phyloP scores from a whole-genome alignment of 192 early-diverging fungal genomes.

The Chytriomyces hyalinus region DNA sequence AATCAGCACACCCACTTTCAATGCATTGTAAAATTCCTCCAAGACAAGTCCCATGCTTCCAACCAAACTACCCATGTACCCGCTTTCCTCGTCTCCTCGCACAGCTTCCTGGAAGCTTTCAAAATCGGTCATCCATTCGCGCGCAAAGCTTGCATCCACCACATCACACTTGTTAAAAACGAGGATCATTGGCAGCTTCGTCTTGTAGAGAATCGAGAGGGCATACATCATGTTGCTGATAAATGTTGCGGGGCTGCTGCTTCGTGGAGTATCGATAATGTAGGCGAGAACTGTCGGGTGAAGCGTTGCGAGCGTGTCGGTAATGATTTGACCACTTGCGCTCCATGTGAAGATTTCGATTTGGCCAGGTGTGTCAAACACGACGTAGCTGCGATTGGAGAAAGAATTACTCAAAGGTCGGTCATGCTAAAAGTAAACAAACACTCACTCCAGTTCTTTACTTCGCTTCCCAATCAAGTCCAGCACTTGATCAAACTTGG shows the following conservation, averaged over 20 bases:
- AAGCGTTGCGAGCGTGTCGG: constrained; percentile 86
- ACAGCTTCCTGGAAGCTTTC: constrained; percentile 90
- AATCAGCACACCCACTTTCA: constrained; percentile 24
- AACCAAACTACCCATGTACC: constrained; percentile 92
- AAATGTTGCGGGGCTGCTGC: constrained; percentile 89
- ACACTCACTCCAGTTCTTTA: constrained; percentile 67
- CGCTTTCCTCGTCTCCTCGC: constrained; percentile 67
- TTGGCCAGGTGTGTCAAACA: constrained; percentile 96
- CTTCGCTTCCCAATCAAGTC: constrained; percentile 82
- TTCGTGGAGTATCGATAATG: constrained; percentile 95
- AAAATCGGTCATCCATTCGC: constrained; percentile 97
- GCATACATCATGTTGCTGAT: constrained; percentile 99
- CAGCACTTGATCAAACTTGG: constrained; percentile 98
- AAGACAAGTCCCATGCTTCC: constrained; percentile 94
- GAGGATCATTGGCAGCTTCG: constrained; percentile 92
- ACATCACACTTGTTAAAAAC: constrained; percentile 98
- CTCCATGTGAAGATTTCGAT: constrained; percentile 99
- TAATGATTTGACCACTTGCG: constrained; percentile 94
- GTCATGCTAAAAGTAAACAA: constrained; percentile 11
- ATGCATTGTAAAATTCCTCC: constrained; percentile 91
- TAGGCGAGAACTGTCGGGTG: constrained; percentile 92
- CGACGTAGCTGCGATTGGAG: constrained; percentile 64
- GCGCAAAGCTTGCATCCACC: constrained; percentile 84
- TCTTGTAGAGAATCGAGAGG: constrained; percentile 96
- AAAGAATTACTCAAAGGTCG: constrained; percentile 7